A percentile compares a stretch with the other conserved stretches of the same genome.
Conservation (phyloP, 2,329 filamentous ascomycete species). For the Aspergillaceae sp. region DNA sequence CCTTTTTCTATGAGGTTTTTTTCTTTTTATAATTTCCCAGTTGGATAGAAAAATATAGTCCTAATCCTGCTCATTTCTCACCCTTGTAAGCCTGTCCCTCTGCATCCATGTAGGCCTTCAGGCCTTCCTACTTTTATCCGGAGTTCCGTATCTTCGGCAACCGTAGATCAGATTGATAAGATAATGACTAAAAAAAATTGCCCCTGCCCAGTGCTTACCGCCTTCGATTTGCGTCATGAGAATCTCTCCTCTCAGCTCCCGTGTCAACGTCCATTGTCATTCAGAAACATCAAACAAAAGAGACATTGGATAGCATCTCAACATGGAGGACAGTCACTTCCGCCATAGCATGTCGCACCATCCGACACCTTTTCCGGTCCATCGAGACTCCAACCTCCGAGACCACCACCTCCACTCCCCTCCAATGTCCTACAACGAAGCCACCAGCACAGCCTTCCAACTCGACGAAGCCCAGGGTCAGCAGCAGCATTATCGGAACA, state of each 20-base stretch:
- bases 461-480: conserved; percentile 11
- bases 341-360: conserved; percentile 22
- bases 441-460: conserved; percentile 37
- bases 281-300: no score
- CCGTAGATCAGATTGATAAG: background rate
- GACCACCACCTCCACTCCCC: conserved; percentile 17
- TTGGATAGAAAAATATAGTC: no score
- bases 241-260: background rate
- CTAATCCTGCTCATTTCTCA: no score
- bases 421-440: conserved; percentile 22
- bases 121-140: no score
- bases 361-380: conserved; percentile 17
- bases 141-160: no score
- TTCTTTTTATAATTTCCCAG: background rate
- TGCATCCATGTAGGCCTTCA: no score
- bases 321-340: conserved; percentile 20
- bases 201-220: background rate
- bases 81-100: no score
- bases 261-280: background rate
- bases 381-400: conserved; percentile 7
- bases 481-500: conserved; percentile 11
- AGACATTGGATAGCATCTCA: background rate
- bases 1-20: no score
- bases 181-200: background rate
- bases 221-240: background rate